Base-by-base conservation (phyloP, 164 flowering plant species). In the Vitis labrusca region DNA sequence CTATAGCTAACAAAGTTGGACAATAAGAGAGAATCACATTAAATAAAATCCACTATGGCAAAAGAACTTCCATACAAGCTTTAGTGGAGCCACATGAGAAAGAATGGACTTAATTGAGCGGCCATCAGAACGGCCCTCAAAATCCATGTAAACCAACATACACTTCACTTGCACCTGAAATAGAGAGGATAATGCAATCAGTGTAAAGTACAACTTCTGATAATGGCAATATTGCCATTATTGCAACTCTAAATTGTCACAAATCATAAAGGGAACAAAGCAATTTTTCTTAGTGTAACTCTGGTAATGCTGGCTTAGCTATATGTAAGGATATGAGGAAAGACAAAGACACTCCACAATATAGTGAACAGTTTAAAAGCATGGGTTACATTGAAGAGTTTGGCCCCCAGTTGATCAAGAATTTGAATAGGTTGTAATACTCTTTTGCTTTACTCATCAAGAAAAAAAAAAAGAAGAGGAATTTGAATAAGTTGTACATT, bases 61-160 rank as follows among this genome's bases (percentile, higher is more conserved):
- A 49, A 69, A 64, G 48, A 68, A 68, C 16, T 15, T 19, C 8
- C 91, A 64, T 84, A 95, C 99, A 78, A 95, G 98, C 83, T 95
- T 95, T 55, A 95, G 77, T 3, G 99, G 99, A 13, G 94, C 83
- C 58, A 95, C 97, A 75, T 93, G 97, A 59, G 89, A 83, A 66
- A 93, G 85, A 77, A 93, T 91, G 75, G 95, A 85, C 79, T 95
- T 95, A 52, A 95, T 84, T 63, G 98, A 91, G n/a, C 97, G 88
- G 54, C 93, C 96, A 83, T 95, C 99, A 69, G 99, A 87, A 73
- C 99, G 97, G 57, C 99, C 99, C 73, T 95, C 99, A 80, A 89
- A 91, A 70, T 95, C 98, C 89, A 91, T 85, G 81, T 90, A 90
- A 47, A 80, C 58, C 83, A 91, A 76, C 1, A 87, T 78, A 73